These are phyloP conservation scores for Haplosporangium gracile DNA, from an alignment of 192 early-diverging fungal genomes.

Conservation along the genomic window DNA sequence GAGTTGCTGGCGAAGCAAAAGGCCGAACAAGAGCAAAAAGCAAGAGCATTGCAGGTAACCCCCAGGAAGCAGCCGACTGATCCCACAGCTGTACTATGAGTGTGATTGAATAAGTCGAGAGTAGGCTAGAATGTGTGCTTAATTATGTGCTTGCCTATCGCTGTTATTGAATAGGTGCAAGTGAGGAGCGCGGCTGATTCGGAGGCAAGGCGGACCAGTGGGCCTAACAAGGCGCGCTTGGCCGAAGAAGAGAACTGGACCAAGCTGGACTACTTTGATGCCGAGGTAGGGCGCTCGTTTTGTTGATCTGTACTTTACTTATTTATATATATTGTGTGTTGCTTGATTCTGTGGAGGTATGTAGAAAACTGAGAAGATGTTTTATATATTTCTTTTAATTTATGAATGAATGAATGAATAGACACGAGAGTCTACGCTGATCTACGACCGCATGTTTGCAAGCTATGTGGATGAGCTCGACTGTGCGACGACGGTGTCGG, in stretches of 20 bases:
- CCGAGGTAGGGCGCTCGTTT: constrained; percentile 55
- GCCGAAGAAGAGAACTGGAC: constrained; percentile 83
- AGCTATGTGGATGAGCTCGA: constrained; percentile 43
- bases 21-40: constrained; percentile 45
- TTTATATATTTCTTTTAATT: background rate
- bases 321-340: background rate
- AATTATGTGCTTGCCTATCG: background rate
- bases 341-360: too few species aligned
- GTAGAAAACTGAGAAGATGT: background rate
- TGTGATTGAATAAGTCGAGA: background rate
- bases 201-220: constrained; percentile 69
- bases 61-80: background rate
- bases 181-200: constrained; percentile 74
- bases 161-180: constrained; percentile 59
- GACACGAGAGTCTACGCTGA: constrained; percentile 41
- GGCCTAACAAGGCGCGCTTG: constrained; percentile 69
- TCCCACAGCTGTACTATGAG: background rate
- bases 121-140: background rate
- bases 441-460: constrained; percentile 56
- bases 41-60: constrained; percentile 62
- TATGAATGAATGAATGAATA: background rate
- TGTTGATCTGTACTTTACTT: background rate
- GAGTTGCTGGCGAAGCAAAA: constrained; percentile 60
- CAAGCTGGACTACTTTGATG: constrained; percentile 72
- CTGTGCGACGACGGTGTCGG: constrained; percentile 43